Evolutionary conservation across 2,329 filamentous ascomycete genomes (phyloP), one percentile per base, ranked within the genome.

Genomic region (Exophiala sideris): DNA sequence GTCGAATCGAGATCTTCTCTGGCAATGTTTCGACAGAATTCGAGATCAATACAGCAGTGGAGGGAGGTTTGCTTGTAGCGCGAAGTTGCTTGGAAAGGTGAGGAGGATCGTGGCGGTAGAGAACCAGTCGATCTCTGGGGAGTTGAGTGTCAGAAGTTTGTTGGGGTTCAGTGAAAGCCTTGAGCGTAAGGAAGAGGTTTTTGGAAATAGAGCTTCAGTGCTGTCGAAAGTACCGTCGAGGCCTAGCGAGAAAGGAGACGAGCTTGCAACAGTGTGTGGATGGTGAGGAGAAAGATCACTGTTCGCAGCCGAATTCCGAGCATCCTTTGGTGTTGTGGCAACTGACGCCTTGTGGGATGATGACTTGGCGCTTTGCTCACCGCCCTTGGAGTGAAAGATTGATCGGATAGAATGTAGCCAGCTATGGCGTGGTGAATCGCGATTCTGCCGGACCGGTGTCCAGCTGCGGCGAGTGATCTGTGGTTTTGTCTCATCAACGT

Each of bases 191-290:
- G 20, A 14, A 12, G 18, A 49, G 11, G 29, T n/a, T 38, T 24
- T 35, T 16, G 24, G 4, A 3, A 29, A 16, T 5, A 12, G 35
- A 38, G 35, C 35, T 16, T 38, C 11, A 5, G 5, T 38, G 35
- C 48, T 52, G 20, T 60, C 50, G 46, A 21, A 40, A 24, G 56
- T 44, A 34, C 58, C 58, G 48, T 61, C 54, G 51, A 59, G 54
- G 36, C 54, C 56, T 7, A 56, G 36, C 34, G 36, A n/a, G 16
- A 16, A 39, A 21, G 40, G 14, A 21, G 16, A 20, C 21, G 44
- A 32, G 29, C 20, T 18, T 18, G 44, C 21, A 46, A 34, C 20
- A n/a, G 44, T 20, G 5, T 20, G 32, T 20, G 44, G 44, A 32
- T 20, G 34, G n/a, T 10, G 44, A 32, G n/a, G 5, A n/a, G 44